These are phyloP conservation scores for Neonectria ditissima DNA, from an alignment of 2,329 filamentous ascomycete genomes.

Conservation along the genomic window DNA sequence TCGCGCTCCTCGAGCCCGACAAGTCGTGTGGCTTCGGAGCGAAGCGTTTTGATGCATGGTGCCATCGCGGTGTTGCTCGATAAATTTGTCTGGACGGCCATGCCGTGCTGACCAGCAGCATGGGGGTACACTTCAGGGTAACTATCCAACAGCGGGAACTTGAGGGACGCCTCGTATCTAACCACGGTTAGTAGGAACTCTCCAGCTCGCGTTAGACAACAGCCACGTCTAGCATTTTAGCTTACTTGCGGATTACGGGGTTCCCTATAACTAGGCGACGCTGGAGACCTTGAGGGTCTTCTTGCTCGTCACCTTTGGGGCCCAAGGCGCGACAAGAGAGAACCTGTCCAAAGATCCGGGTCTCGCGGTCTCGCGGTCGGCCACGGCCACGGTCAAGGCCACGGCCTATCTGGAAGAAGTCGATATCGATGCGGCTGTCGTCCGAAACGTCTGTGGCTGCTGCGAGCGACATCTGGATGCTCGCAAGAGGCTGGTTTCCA, in stretches of 20 bases:
- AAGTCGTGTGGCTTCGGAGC: constrained; percentile 71
- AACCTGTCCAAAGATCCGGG: constrained; percentile 48
- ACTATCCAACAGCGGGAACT: constrained; percentile 84
- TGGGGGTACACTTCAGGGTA: constrained; percentile 80
- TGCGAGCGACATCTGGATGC: constrained; percentile 74
- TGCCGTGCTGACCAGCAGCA: constrained; percentile 47
- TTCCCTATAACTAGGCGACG: constrained; percentile 44
- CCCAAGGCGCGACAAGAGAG: constrained; percentile 39
- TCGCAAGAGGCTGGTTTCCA: constrained; percentile 83
- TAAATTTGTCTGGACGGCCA: constrained; percentile 68
- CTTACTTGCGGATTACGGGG: constrained; percentile 46
- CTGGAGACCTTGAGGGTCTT: constrained; percentile 11
- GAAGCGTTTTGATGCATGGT: constrained; percentile 73
- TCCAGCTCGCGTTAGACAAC: too few relatives aligned
- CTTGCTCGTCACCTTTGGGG: constrained; percentile 14
- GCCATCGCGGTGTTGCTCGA: constrained; percentile 82
- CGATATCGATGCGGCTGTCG: constrained; percentile 47
- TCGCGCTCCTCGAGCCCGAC: constrained; percentile 85
- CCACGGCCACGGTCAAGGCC: background rate
- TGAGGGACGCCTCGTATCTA: constrained; percentile 64
- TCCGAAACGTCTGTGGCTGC: constrained; percentile 45
- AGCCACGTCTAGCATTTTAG: background rate
- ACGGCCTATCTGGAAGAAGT: constrained; percentile 48
- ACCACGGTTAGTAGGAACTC: background rate
- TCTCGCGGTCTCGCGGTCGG: constrained; percentile 21